phyloP scores from a whole-genome alignment of 1,139 yeast genomes.

The Geotrichum citri-aurantii region DNA sequence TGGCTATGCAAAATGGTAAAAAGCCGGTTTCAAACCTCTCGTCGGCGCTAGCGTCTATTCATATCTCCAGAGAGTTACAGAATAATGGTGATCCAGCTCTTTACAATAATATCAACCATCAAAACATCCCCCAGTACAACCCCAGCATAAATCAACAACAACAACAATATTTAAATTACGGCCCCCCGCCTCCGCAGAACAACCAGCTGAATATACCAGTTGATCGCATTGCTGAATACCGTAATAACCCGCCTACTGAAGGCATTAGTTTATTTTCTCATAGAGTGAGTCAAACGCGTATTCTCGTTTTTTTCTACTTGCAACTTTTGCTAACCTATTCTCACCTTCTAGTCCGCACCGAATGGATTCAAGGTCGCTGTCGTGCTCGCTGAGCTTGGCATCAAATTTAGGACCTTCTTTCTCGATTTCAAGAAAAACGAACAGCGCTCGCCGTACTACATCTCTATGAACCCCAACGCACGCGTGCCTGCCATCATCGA shows the following conservation, averaged over 20 bases:
- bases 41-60: constrained; percentile 32
- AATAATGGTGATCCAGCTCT: constrained; percentile 3
- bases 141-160: constrained; percentile 13
- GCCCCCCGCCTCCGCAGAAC: constrained; percentile 1
- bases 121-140: constrained; percentile 14
- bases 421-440: constrained; percentile 83
- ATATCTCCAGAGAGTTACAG: constrained; percentile 18
- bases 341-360: constrained; percentile 64
- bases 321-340: neutral
- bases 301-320: neutral
- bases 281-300: constrained; percentile 36
- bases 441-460: constrained; percentile 89
- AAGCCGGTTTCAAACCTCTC: constrained; percentile 30
- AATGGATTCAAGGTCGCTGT: constrained; percentile 96
- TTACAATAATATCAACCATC: constrained; percentile 7
- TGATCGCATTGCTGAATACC: constrained; percentile 62
- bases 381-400: constrained; percentile 74
- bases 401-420: constrained; percentile 75
- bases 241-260: constrained; percentile 70
- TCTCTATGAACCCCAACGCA: constrained; percentile 87
- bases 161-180: neutral
- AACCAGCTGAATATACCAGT: constrained; percentile 17
- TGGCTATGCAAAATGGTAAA: constrained; percentile 16
- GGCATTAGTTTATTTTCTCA: constrained; percentile 88
- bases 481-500: constrained; percentile 92